Evolutionary conservation across 2,329 filamentous ascomycete species (phyloP).

Genomic region (Atkinsonella texensis): DNA sequence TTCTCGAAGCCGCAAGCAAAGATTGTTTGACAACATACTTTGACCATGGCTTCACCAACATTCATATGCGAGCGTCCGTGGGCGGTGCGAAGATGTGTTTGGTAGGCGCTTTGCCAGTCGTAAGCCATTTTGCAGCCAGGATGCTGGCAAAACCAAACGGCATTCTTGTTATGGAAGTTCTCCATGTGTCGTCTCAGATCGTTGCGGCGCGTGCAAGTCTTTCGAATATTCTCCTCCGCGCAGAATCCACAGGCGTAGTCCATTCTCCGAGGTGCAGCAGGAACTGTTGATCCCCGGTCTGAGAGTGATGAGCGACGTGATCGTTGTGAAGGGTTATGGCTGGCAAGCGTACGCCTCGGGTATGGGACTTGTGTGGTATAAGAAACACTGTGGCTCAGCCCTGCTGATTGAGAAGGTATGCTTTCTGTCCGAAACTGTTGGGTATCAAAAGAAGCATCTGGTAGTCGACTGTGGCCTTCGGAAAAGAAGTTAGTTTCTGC

Average conservation of each 20-base stretch:
- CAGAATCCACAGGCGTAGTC: conserved; percentile 19
- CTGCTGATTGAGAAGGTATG: background rate
- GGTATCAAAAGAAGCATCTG: background rate
- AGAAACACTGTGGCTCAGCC: background rate
- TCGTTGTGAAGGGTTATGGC: background rate
- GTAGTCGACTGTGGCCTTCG: background rate
- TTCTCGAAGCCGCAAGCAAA: conserved; percentile 37
- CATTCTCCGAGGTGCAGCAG: conserved; percentile 12
- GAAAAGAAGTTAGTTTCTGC: background rate
- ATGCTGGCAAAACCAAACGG: conserved; percentile 33
- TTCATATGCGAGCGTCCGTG: conserved; percentile 30
- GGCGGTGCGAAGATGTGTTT: conserved; percentile 31
- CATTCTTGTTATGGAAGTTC: conserved; percentile 34
- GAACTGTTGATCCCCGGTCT: background rate
- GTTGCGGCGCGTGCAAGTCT: conserved; percentile 16
- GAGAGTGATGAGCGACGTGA: background rate
- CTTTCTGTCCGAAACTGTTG: background rate
- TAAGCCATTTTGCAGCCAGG: conserved; percentile 31
- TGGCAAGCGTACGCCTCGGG: background rate
- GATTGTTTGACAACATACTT: conserved; percentile 32
- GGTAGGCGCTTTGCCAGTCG: conserved; percentile 36
- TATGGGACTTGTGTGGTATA: background rate
- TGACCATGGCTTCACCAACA: conserved; percentile 29
- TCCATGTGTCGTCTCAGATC: conserved; percentile 37
- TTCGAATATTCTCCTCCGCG: conserved; percentile 18